These are phyloP conservation scores for Phalaenopsis aphrodite DNA, from an alignment of 106 monocot species.

Conservation along the genomic window DNA sequence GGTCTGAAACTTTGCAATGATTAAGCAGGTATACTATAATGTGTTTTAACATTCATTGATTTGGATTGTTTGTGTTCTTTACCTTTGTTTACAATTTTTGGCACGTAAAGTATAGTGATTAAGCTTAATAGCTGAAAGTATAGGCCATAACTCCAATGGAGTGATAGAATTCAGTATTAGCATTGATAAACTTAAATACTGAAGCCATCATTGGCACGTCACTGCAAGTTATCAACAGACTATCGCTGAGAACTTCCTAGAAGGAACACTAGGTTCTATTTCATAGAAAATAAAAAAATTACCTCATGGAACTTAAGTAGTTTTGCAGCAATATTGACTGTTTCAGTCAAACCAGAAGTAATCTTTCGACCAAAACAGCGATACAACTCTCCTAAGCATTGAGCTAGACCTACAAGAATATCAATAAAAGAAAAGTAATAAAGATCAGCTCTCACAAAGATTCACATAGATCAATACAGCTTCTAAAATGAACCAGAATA, in stretches of 20 bases:
- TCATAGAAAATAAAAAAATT: background rate
- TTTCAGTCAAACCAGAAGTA: slow-evolving; percentile 89
- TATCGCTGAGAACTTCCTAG: background rate
- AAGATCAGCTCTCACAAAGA: background rate
- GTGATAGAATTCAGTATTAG: too few relatives aligned
- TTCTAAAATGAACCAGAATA: background rate
- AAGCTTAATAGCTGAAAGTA: too few relatives aligned
- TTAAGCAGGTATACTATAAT: too few relatives aligned
- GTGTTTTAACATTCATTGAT: too few relatives aligned
- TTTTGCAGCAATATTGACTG: slow-evolving; percentile 70
- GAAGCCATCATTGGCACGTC: background rate
- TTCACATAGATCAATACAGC: background rate
- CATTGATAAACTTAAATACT: background rate
- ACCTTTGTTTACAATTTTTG: too few relatives aligned
- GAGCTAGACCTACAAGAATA: slow-evolving; percentile 61
- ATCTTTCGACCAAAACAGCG: slow-evolving; percentile 82
- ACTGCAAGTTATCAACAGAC: background rate
- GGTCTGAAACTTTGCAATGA: too few relatives aligned
- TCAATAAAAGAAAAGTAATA: slow-evolving; percentile 3
- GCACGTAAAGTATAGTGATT: too few relatives aligned
- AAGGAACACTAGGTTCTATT: background rate
- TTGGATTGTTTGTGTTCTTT: too few relatives aligned
- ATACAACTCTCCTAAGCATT: slow-evolving; percentile 91
- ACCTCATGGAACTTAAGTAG: slow-evolving; percentile 95
- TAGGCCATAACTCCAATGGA: too few relatives aligned